Base-by-base conservation (phyloP, 1,139 yeast species). In the Candida sojae region DNA sequence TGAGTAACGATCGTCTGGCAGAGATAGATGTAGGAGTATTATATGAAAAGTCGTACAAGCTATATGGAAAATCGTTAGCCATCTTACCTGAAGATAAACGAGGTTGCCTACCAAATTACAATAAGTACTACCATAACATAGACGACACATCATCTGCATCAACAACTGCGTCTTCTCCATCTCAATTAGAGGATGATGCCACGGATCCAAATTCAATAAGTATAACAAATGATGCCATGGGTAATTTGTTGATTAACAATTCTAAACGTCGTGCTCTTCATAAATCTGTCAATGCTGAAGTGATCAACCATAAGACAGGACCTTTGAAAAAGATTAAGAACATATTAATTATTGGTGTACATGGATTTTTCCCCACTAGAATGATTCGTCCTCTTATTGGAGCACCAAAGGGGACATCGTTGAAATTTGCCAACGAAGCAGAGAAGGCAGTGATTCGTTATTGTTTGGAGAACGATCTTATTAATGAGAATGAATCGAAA, bases 321-420 rank as follows among this genome's bases (percentile, higher is more conserved):
- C 68, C 72, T 1, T 60, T 73, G 39, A 60, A 57, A 12, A 73
- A 64, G 46, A 70, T 76, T 42, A 70, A 67, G 48, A 80, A 83
- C 50, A 86, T 86, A 1, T 77, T 93, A 39, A 87, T 93, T 31
- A 83, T 93, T 53, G 98, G 99, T 0, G 92, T 93, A 1, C 98
- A 93, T 69, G 98, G 98, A 0, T 93, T 92, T 60, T 90, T 93
- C 68, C 98, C 99, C 0, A 86, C 92, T 1, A 82, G 79, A 54
- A 84, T 90, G 79, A 78, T 93, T 1, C 73, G 98, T 46, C 91
- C 96, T 0, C 62, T 93, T 28, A 84, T 91, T 47, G 97, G 97
- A 1, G 90, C 90, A 50, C 97, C 97, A 4, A 90, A 95, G 12
- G 97, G 97, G 0, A 91, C 97, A 0, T 90, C 97, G 0, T 76